Percentiles rank a stretch among this genome's conserved stretches.
These are phyloP conservation scores for Calonectria pseudoturangicola DNA, from an alignment of 2,329 filamentous ascomycete species.

Conservation along the genomic window DNA sequence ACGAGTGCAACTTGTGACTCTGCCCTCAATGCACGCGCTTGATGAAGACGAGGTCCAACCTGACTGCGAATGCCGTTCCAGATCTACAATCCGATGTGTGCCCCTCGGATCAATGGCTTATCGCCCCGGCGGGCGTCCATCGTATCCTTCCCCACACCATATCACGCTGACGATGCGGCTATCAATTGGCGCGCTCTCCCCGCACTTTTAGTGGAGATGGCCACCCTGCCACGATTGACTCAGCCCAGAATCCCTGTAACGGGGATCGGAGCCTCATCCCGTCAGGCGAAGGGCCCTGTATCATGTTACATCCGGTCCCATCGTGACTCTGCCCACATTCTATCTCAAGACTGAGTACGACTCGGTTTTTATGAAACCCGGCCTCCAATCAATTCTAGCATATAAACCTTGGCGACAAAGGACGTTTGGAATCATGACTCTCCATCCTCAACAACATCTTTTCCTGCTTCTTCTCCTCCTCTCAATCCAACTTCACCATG, in stretches of 20 bases:
- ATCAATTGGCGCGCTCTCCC: conserved; percentile 24
- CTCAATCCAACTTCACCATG: conserved; percentile 12
- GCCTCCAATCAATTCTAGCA: not conserved
- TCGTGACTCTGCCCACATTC: conserved; percentile 5
- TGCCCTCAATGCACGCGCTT: not conserved
- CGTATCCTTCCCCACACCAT: not conserved
- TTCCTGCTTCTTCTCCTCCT: not conserved
- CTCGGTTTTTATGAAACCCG: conserved; percentile 22
- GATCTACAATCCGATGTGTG: not conserved
- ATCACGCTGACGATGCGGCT: not conserved
- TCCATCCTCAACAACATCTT: conserved; percentile 8
- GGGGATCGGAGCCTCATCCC: not conserved
- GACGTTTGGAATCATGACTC: conserved; percentile 12
- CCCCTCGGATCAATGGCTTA: conserved; percentile 15
- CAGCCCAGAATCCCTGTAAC: not conserved
- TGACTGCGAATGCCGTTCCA: not conserved
- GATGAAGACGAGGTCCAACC: not conserved
- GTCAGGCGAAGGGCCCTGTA: not conserved
- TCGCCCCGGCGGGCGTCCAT: conserved; percentile 8
- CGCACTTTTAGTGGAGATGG: conserved; percentile 16
- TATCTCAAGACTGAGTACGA: not conserved
- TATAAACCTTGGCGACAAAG: conserved; percentile 16
- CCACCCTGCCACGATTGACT: conserved; percentile 13
- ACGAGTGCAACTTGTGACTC: not conserved
- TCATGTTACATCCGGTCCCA: not conserved